phyloP scores from a whole-genome alignment of 208 protist species.

The Trypanosoma theileri region DNA sequence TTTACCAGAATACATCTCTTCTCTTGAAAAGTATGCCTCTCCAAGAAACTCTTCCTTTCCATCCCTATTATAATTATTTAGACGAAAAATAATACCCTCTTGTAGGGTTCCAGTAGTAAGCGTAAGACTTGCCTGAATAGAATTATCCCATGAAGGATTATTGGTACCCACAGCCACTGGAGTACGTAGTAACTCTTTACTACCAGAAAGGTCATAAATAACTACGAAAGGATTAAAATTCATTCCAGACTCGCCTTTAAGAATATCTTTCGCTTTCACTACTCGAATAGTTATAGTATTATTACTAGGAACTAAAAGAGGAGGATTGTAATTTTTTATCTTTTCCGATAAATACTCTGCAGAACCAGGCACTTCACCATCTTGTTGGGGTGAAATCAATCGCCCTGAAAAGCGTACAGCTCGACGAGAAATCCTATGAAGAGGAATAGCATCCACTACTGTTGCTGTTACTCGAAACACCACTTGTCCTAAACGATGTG shows the following conservation, averaged over 20 bases:
- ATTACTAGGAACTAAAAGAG: too few species aligned
- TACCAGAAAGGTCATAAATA: constrained; percentile 5
- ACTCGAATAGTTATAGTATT: constrained; percentile 6
- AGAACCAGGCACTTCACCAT: background rate
- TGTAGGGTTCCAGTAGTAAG: background rate
- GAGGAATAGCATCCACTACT: constrained; percentile 1
- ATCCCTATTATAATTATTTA: constrained; percentile 16
- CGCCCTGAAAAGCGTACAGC: background rate
- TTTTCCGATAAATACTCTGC: too few species aligned
- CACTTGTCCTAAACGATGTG: constrained; percentile 15
- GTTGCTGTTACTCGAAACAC: constrained; percentile 2
- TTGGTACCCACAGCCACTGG: constrained; percentile 2
- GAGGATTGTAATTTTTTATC: too few species aligned
- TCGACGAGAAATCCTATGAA: background rate
- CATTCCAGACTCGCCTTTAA: background rate
- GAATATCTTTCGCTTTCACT: constrained; percentile 14
- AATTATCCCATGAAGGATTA: constrained; percentile 22
- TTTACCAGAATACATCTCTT: constrained; percentile 14
- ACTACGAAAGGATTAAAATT: constrained; percentile 24
- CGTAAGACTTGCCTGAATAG: background rate
- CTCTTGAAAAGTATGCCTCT: constrained; percentile 28
- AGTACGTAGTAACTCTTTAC: constrained; percentile 22
- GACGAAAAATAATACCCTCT: constrained; percentile 23
- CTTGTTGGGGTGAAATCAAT: background rate
- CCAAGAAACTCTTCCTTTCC: constrained; percentile 35